These are phyloP conservation scores for Geotrichum candidum DNA, from an alignment of 1,139 yeast species.

Conservation along the genomic window DNA sequence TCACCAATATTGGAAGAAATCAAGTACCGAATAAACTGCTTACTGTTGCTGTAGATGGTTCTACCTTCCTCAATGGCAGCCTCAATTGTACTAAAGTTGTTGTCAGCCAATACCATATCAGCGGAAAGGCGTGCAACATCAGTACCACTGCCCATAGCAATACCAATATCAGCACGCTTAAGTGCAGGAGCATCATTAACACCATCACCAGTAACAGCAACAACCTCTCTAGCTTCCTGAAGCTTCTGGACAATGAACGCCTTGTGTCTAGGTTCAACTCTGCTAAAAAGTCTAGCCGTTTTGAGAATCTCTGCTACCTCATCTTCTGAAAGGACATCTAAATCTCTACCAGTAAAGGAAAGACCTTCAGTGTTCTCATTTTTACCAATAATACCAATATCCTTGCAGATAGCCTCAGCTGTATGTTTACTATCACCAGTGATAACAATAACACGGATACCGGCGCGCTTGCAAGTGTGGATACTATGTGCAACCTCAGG, in stretches of 20 bases:
- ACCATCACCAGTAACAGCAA: slow-evolving; percentile 49
- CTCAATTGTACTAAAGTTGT: slow-evolving; percentile 48
- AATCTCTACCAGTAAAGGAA: slow-evolving; percentile 45
- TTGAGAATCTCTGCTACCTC: slow-evolving; percentile 25
- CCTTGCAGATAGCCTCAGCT: slow-evolving; percentile 49
- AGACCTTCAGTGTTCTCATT: slow-evolving; percentile 33
- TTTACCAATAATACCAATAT: slow-evolving; percentile 46
- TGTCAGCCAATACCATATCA: slow-evolving; percentile 47
- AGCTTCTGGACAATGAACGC: slow-evolving; percentile 47
- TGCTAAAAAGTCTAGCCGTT: slow-evolving; percentile 39
- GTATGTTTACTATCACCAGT: slow-evolving; percentile 53
- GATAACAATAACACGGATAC: slow-evolving; percentile 49
- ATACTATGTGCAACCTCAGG: slow-evolving; percentile 46
- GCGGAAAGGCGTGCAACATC: slow-evolving; percentile 58
- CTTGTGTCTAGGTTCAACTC: slow-evolving; percentile 53
- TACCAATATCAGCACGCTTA: slow-evolving; percentile 77
- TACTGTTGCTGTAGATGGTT: slow-evolving; percentile 44
- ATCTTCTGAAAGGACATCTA: slow-evolving; percentile 31
- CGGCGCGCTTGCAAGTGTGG: slow-evolving; percentile 45
- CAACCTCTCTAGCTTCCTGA: slow-evolving; percentile 42
- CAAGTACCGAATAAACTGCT: slow-evolving; percentile 45
- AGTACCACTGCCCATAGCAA: slow-evolving; percentile 46
- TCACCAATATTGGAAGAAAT: slow-evolving; percentile 49
- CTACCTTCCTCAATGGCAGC: slow-evolving; percentile 50
- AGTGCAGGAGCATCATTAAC: slow-evolving; percentile 80